A percentile compares a stretch with the other conserved stretches of the same genome.
Evolutionary conservation across 495 filamentous ascomycete genomes (phyloP).

Genomic region (Clohesyomyces aquaticus): DNA sequence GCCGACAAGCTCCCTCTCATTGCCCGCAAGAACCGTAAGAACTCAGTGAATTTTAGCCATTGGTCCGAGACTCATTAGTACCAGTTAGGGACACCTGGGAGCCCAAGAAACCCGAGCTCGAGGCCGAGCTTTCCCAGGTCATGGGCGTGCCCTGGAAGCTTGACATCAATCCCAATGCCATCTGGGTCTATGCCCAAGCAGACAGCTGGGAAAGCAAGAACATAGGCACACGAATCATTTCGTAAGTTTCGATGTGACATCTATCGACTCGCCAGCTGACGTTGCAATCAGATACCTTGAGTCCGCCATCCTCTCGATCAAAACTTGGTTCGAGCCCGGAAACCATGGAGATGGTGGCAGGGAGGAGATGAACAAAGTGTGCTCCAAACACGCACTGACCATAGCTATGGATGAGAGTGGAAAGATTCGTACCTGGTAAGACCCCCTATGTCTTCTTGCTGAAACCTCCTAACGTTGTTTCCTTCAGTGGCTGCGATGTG

Average conservation of each 20-base stretch:
- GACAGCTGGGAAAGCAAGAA: slow-evolving; percentile 52
- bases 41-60: slow-evolving; percentile 18
- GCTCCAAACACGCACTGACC: slow-evolving; percentile 50
- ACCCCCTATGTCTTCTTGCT: too few relatives aligned
- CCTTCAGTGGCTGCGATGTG: slow-evolving; percentile 51
- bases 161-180: slow-evolving; percentile 52
- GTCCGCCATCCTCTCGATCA: slow-evolving; percentile 50
- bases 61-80: neutral
- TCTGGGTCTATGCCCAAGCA: slow-evolving; percentile 56
- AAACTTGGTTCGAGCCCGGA: slow-evolving; percentile 41
- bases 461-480: neutral
- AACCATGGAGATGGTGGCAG: slow-evolving; percentile 47
- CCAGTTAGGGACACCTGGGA: slow-evolving; percentile 59
- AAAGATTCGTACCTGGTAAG: slow-evolving; percentile 47
- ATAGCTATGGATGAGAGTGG: slow-evolving; percentile 51
- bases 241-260: slow-evolving; percentile 53
- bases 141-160: slow-evolving; percentile 55
- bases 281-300: slow-evolving; percentile 53
- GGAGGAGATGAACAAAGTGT: slow-evolving; percentile 55
- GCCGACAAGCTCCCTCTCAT: slow-evolving; percentile 57
- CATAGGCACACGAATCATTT: slow-evolving; percentile 51
- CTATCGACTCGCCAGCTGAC: slow-evolving; percentile 25
- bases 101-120: slow-evolving; percentile 51
- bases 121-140: slow-evolving; percentile 50
- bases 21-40: slow-evolving; percentile 55